Evolutionary conservation across 1,139 yeast genomes (phyloP), one percentile per base, ranked within the genome.

Genomic region (Kodamaea plutei): DNA sequence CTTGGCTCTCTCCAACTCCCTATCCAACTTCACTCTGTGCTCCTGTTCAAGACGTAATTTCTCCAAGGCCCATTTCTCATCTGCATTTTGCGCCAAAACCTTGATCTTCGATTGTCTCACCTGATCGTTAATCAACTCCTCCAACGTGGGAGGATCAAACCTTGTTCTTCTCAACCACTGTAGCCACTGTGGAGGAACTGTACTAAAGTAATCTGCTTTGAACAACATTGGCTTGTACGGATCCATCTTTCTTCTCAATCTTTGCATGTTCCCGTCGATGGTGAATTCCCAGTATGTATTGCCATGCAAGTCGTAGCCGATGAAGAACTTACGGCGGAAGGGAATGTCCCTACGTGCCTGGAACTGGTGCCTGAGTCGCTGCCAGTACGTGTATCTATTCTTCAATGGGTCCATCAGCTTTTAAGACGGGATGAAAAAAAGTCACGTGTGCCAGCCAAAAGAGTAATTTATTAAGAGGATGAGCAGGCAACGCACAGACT

Each of bases 271-370:
- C 4, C 72, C 78, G 39, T 74, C 79, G 8, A 63, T 48, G 28
- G 71, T 67, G 55, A 82, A 79, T 52, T 84, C 95, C 94, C 94
- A 84, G 55, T 79, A 84, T 3, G 91, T 79, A 52, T 84, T 84
- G 4, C 93, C 95, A 28, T 77, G 78, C 12, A 84, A 63, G 48
- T 84, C 95, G 50, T 83, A 84, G 7, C 95, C 77, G n/a, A 74
- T 57, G 40, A 76, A 76, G 45, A 70, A 76, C 47, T 58, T 61
- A 38, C 61, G 63, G 33, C 85, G 69, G 54, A 82, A 77, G 0
- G 94, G 94, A 5, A 84, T 68, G 31, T 64, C 73, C 24, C 81
- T 56, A 7, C 81, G 57, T 0, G 88, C 67, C 45, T 72, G 73
- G 75, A 80, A 84, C 45, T 62, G 64, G 53, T 73, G 77, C 37